Evolutionary conservation across 148 eudicot species (phyloP), one percentile per base, ranked within the genome.

Genomic region (Talinum fruticosum): DNA sequence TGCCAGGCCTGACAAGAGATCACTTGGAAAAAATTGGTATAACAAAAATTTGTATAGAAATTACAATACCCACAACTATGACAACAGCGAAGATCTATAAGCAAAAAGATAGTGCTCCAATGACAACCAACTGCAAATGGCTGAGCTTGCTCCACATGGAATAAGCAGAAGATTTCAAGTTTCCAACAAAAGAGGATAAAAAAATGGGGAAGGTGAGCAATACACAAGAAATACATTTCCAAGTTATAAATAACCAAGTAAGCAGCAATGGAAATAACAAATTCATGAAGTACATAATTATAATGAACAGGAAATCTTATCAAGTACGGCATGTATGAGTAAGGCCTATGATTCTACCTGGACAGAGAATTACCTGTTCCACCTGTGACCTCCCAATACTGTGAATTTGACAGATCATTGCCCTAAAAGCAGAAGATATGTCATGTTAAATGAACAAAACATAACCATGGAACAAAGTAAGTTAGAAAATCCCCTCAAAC

Each of bases 1-100:
- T 88, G 84, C 97, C 98, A 96, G 64, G 95, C 95, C 99, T 96
- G 92, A 82, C 82, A 85, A 73, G 80, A 70, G 33, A 54, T 47
- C 23, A 76, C 75, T 67, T 61, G 68, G n/a, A n/a, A 73, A 80
- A 45, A 26, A 49, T 35, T 73, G 29, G 41, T 14, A 36, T 47
- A 28, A 75, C 24, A 38, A 10, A 49, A 76, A 76, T 30, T 36
- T 66, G 6, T n/a, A n/a, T 10, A 57, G 69, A 41, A 53, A 0
- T 34, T 66, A 34, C 28, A 24, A 24, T 62, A 65, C 41, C n/a
- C 28, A 37, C 6, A 41, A 26, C 68, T 13, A 30, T 35, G 45
- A n/a, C 69, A 67, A 53, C 23, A 67, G 45, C 18, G 72, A 32
- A n/a, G 32, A 37, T 33, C 6, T 66, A 13, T 59, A n/a, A 33